Percentiles rank a stretch among this genome's conserved stretches.
Evolutionary conservation across 768 basidiomycete genomes (phyloP).

Genomic region (Phanerodontia chrysosporium): DNA sequence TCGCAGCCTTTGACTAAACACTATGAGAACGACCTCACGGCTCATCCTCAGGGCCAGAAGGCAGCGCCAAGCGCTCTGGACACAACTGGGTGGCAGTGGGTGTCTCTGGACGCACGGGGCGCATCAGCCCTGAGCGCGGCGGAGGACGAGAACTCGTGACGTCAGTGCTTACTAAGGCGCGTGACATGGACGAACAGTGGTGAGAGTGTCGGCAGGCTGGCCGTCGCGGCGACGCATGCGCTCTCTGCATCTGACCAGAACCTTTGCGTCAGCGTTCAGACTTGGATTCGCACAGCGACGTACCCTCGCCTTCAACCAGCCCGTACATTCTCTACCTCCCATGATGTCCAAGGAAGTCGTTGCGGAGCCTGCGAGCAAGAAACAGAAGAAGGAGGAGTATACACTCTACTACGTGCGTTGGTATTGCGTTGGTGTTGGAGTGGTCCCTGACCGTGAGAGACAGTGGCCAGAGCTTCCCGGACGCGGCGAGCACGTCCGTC

Average conservation of each 20-base stretch:
- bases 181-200: not conserved
- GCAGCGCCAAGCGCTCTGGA: conserved; percentile 5
- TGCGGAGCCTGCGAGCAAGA: conserved; percentile 14
- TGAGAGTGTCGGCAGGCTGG: not conserved
- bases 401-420: conserved; percentile 24
- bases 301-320: not conserved
- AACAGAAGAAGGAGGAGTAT: conserved; percentile 17
- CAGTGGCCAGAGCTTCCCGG: conserved; percentile 34
- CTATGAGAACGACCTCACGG: not conserved
- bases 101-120: conserved; percentile 4
- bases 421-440: not conserved
- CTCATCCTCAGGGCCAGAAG: not conserved
- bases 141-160: conserved; percentile 1
- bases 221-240: not conserved
- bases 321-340: not conserved
- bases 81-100: conserved; percentile 5
- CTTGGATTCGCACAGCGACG: not conserved
- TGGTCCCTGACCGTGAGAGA: not conserved
- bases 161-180: not conserved
- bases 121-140: conserved; percentile 7
- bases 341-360: conserved; percentile 5
- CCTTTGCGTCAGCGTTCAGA: not conserved
- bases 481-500: conserved; percentile 35
- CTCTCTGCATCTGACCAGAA: not conserved
- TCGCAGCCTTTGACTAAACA: not conserved